Evolutionary conservation across 192 early-diverging fungal genomes (phyloP).

Genomic region (Linderina pennispora): DNA sequence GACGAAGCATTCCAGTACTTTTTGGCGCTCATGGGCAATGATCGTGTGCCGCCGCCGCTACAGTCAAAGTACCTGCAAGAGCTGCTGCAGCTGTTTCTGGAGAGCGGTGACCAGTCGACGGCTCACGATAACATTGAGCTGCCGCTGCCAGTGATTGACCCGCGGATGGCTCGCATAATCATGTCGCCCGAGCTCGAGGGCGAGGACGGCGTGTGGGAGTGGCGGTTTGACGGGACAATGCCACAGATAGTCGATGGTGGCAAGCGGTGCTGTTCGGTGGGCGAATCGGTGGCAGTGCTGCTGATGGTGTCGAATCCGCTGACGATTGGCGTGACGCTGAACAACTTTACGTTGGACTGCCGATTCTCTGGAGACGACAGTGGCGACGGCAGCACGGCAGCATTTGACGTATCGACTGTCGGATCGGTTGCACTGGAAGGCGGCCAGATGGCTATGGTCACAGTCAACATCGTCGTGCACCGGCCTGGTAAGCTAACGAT

Average conservation of each 20-base stretch:
- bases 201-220: constrained; percentile 25
- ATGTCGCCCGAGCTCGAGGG: constrained; percentile 45
- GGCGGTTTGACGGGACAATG: constrained; percentile 16
- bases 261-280: constrained; percentile 28
- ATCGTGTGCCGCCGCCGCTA: constrained; percentile 32
- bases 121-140: constrained; percentile 41
- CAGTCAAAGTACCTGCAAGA: constrained; percentile 45
- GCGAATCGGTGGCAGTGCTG: constrained; percentile 34
- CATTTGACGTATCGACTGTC: constrained; percentile 17
- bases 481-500: constrained; percentile 60
- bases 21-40: constrained; percentile 60
- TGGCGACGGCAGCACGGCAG: background rate
- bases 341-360: constrained; percentile 37
- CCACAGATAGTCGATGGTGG: background rate
- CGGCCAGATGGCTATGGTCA: constrained; percentile 30
- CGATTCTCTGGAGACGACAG: constrained; percentile 10
- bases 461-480: constrained; percentile 18
- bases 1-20: constrained; percentile 75
- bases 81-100: constrained; percentile 39
- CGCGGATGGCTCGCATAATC: constrained; percentile 22
- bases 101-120: constrained; percentile 13
- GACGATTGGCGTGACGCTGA: constrained; percentile 33
- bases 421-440: constrained; percentile 30
- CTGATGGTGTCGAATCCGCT: constrained; percentile 43
- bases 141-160: constrained; percentile 55